Base-by-base conservation (phyloP, 1,284 basidiomycete genomes). In the Leccinum huronense region DNA sequence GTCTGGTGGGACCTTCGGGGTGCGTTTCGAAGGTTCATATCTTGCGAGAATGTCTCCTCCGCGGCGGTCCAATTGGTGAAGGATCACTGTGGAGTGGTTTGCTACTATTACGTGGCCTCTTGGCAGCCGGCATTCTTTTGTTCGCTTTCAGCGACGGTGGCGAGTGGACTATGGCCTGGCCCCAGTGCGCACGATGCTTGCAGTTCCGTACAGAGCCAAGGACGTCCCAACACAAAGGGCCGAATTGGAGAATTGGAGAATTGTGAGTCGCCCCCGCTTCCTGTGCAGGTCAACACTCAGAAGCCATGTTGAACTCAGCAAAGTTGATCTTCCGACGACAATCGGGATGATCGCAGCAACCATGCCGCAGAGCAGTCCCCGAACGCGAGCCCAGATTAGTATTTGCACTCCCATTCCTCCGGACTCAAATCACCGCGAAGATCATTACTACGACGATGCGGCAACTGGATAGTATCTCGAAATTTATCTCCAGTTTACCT, bases 171-270 rank as follows among this genome's bases (percentile, higher is more conserved):
- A 82, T 68, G 84, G 83, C 0, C 76, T 84, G n/a, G 79, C 82
- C 59, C 70, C 67, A 2, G 65, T 38, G 6, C 80, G 84, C 13
- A 79, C 84, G 1, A 75, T 80, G 64, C 74, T 86, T 3, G 83
- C 84, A 0, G 84, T 85, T 0, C 84, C 84, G 1, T 86, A 83
- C 65, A 74, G 80, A 31, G 83, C 84, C 0, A 85, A 85, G 68
- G 84, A 86, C 63, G 74, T 80, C 2, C 84, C 84, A 0, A 75
- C 81, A 13, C 64, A 75, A 40, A 75, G 79, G 38, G 82, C 84
- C 19, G 84, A 86, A 57, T 86, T 86, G 23, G 23, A 27, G 23
- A 27, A 27, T 27, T 27, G 23, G 23, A 27, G 23, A 27, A 27
- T 27, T 27, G 23, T 27, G 23, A 33, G 33, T 33, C 33, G 8